These are phyloP conservation scores for Ananas comosus DNA, from an alignment of 176 grass and related monocot species.

Conservation along the genomic window DNA sequence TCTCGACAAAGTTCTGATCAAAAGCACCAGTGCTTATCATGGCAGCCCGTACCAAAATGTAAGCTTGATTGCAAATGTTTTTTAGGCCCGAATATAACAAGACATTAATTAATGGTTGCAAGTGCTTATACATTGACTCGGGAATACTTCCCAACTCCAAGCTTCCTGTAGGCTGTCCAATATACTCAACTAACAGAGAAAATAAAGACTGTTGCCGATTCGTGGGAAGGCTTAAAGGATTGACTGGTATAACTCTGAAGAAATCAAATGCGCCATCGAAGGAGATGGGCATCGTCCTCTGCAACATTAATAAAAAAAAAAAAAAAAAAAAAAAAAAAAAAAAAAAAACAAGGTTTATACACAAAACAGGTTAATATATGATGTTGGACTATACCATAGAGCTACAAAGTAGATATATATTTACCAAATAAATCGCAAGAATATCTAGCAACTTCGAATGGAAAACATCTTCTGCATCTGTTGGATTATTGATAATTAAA, in stretches of 20 bases:
- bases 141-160: conserved; percentile 39
- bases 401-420: conserved; percentile 15
- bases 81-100: conserved; percentile 56
- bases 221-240: conserved; percentile 54
- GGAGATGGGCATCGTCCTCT: conserved; percentile 54
- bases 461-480: conserved; percentile 49
- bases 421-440: conserved; percentile 71
- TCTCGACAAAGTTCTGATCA: conserved; percentile 56
- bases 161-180: conserved; percentile 37
- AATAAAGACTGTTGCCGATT: conserved; percentile 58
- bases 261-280: conserved; percentile 93
- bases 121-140: conserved; percentile 82
- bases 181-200: conserved; percentile 58
- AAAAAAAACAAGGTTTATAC: neutral
- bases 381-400: conserved; percentile 4
- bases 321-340: conserved; percentile 6
- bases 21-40: conserved; percentile 78
- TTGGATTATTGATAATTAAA: conserved; percentile 20
- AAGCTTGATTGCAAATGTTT: conserved; percentile 46
- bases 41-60: conserved; percentile 65
- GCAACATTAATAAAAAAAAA: conserved; percentile 10
- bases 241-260: conserved; percentile 61
- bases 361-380: no score
- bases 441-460: conserved; percentile 78
- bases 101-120: conserved; percentile 56